Base-by-base conservation (phyloP, 1,284 basidiomycete genomes). In the Ceratobasidium papillatum region DNA sequence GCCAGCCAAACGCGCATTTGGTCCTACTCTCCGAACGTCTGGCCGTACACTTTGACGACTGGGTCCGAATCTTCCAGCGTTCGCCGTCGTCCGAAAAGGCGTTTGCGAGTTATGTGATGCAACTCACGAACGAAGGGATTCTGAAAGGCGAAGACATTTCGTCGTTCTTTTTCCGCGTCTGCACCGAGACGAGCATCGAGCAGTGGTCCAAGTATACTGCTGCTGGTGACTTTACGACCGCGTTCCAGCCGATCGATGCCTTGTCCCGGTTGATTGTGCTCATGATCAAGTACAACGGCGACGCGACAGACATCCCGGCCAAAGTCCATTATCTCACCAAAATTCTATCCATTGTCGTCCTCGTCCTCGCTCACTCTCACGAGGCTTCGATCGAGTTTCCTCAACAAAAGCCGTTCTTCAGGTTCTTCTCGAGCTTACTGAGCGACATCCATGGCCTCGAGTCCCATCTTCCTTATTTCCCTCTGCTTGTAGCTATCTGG, bases 271-370 rank as follows among this genome's bases (percentile, higher is more conserved):
- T 99, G 78, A 95, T 99, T 77, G 94, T 96, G 59, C 94, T 98
- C 81, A 98, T 99, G 85, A 96, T 99, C 89, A 99, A 99, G 85
- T 99, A 99, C 82, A 97, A 99, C 78, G 96, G 95, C 30, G 97
- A 99, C 82, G 93, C 92, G 65, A 94, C 95, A 84, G 94, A 95
- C 79, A 94, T 96, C 80, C 93, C 95, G 79, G 94, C 95, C 25
- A 98, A 99, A 83, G 94, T 96, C 30, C 94, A 98, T 81, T 99
- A 99, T 84, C 86, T 98, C 80, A 96, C 96, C 77, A 99, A 99
- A 86, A 98, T 99, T 76, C 84, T 99, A 74, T 98, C 96, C 9
- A 99, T 99, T 82, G 93, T 99, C 80, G 95, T 99, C 56, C 89
- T 99, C 76, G 96, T 98, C 45, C 85, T 99, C 64, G 95, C 98